A percentile compares a stretch with the other conserved stretches of the same genome.
These are phyloP conservation scores for Drechslerella stenobrocha DNA, from an alignment of 2,329 filamentous ascomycete species.

Conservation along the genomic window DNA sequence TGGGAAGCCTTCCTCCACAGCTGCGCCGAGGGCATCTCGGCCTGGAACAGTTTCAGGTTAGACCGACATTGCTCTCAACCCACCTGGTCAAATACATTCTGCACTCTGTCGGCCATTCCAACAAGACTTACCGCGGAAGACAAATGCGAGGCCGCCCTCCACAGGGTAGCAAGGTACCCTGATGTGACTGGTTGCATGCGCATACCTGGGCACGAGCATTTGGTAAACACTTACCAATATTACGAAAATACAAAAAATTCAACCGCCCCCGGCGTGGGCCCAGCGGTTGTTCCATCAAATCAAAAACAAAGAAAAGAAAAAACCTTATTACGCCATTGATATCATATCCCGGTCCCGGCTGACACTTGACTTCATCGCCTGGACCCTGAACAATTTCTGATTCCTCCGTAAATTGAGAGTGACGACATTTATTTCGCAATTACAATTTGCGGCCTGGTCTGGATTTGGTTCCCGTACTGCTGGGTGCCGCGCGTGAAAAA, in stretches of 20 bases:
- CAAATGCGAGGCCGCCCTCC: no score
- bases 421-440: constrained; percentile 20
- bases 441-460: not conserved
- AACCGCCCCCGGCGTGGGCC: not conserved
- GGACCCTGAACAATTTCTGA: constrained; percentile 34
- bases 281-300: not conserved
- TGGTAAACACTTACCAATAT: constrained; percentile 1
- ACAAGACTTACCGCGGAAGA: no score
- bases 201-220: not conserved
- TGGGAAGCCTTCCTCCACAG: no score
- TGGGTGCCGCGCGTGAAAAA: not conserved
- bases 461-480: not conserved
- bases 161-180: no score
- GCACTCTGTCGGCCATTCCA: no score
- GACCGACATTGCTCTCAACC: no score
- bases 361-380: constrained; percentile 9
- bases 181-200: no score
- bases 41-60: no score
- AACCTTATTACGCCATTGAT: constrained; percentile 29
- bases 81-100: no score
- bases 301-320: not conserved
- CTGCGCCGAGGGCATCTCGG: no score
- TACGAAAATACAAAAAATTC: not conserved
- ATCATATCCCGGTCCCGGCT: constrained; percentile 3
- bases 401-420: constrained; percentile 31